Evolutionary conservation across 176 grass and related monocot genomes (phyloP), one percentile per base, ranked within the genome.

Genomic region (Echinochloa phyllopogon): DNA sequence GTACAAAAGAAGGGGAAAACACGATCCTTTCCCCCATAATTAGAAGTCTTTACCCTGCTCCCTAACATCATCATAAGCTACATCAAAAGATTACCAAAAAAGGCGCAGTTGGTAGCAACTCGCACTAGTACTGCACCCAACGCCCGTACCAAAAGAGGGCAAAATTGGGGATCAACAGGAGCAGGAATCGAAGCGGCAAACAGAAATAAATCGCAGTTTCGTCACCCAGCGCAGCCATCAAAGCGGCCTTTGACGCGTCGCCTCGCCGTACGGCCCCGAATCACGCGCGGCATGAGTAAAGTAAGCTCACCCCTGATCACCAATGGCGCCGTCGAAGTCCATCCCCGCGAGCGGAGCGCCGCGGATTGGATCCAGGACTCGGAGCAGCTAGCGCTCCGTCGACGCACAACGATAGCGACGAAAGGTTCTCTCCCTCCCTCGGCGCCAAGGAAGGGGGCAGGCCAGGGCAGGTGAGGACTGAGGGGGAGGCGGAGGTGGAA

Each of bases 241-340:
- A 81, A 82, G 10, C 47, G 5, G 16, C 42, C 58, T 84, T 74
- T 72, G 13, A 14, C 20, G 1, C 53, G 60, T 10, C 44, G 12
- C 53, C 64, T 15, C 67, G 5, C 49, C 49, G 33, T 42, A 82
- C 51, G 73, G 12, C 7, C 41, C 56, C 44, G 25, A 67, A 59
- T 27, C 59, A 39, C 27, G 29, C 42, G 50, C 68, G 45, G 55
- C 37, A 38, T 17, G 3, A 61, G 83, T 41, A 48, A 49, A 43
- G 5, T 33, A 33, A 76, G 62, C 86, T 58, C 76, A 94, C 92
- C 87, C 84, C 76, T 87, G 73, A 81, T 85, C 87, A 68, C 65
- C 76, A 87, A 82, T 87, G 89, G 67, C 78, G 55, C 74, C 84
- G 62, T 84, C 86, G 63, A 91, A 94, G 47, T 91, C 92, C 89